Conservation (phyloP, 768 basidiomycete genomes). For the Boletus huronensis region DNA sequence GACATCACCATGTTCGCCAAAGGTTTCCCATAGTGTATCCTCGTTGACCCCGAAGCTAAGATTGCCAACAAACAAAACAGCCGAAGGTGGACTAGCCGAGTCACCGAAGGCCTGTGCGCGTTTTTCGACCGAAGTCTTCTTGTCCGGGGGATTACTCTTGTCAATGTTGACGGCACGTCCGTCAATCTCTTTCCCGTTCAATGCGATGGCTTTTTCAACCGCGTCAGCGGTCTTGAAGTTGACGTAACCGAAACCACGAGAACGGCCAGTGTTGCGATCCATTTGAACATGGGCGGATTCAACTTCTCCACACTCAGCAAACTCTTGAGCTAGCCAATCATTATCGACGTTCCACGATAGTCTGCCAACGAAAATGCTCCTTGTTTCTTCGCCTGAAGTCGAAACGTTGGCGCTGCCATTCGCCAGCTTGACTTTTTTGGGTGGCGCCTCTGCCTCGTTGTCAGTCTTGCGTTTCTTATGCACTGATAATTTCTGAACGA, state of each 20-base stretch:
- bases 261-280: constrained; percentile 77
- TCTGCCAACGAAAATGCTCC: constrained; percentile 85
- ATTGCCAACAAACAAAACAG: constrained; percentile 88
- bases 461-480: constrained; percentile 80
- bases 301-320: constrained; percentile 85
- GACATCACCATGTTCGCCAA: constrained; percentile 81
- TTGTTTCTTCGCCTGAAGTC: constrained; percentile 44
- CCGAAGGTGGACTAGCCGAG: constrained; percentile 57
- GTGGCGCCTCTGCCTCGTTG: constrained; percentile 50
- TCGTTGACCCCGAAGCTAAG: constrained; percentile 77
- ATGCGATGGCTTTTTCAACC: constrained; percentile 73
- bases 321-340: constrained; percentile 91
- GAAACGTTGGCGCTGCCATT: constrained; percentile 43
- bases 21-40: constrained; percentile 85
- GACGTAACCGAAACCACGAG: constrained; percentile 84
- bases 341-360: constrained; percentile 97
- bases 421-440: constrained; percentile 81
- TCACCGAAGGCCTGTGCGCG: constrained; percentile 80
- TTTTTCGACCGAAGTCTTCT: constrained; percentile 55
- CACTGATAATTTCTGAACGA: constrained; percentile 1
- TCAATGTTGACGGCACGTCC: constrained; percentile 87
- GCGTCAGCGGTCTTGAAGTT: constrained; percentile 68
- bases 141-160: constrained; percentile 63
- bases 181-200: constrained; percentile 89
- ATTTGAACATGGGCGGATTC: constrained; percentile 84